Percentiles rank a stretch among this genome's conserved stretches.
Evolutionary conservation across 2,329 filamentous ascomycete genomes (phyloP).

Genomic region (Fusarium circinatum): DNA sequence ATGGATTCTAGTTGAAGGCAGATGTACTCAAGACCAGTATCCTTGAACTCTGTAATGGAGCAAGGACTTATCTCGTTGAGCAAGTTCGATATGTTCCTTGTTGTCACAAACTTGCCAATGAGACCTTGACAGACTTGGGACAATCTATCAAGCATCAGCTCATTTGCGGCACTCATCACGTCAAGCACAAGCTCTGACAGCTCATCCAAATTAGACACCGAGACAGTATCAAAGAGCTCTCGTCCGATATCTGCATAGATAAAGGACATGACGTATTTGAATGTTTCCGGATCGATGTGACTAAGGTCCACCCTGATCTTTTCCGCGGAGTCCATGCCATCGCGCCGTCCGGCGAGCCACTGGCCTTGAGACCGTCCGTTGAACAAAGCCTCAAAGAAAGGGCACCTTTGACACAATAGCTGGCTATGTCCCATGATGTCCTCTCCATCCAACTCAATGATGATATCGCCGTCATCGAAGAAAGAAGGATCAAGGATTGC

Average conservation of each 20-base stretch:
- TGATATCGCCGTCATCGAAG: constrained; percentile 81
- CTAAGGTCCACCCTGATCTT: constrained; percentile 80
- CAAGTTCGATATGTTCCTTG: constrained; percentile 84
- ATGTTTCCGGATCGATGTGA: constrained; percentile 79
- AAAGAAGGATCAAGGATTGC: constrained; percentile 76
- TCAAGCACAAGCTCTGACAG: constrained; percentile 92
- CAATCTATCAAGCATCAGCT: constrained; percentile 92
- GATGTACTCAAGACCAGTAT: constrained; percentile 88
- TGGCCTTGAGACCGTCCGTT: constrained; percentile 84
- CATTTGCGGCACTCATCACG: constrained; percentile 89
- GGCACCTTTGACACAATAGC: constrained; percentile 83
- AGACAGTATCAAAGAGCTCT: constrained; percentile 83
- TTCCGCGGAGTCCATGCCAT: constrained; percentile 48
- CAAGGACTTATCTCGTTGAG: constrained; percentile 89
- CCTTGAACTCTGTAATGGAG: constrained; percentile 85
- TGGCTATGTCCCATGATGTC: constrained; percentile 80
- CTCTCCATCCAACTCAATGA: constrained; percentile 81
- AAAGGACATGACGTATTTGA: constrained; percentile 81
- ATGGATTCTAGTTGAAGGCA: constrained; percentile 91
- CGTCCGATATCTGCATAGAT: constrained; percentile 85
- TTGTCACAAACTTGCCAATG: constrained; percentile 85
- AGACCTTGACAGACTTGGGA: constrained; percentile 89
- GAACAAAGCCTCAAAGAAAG: constrained; percentile 92
- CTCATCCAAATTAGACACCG: constrained; percentile 77
- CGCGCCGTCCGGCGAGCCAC: constrained; percentile 81